Conservation (phyloP, 2,329 filamentous ascomycete species). For the Calonectria hongkongensis region DNA sequence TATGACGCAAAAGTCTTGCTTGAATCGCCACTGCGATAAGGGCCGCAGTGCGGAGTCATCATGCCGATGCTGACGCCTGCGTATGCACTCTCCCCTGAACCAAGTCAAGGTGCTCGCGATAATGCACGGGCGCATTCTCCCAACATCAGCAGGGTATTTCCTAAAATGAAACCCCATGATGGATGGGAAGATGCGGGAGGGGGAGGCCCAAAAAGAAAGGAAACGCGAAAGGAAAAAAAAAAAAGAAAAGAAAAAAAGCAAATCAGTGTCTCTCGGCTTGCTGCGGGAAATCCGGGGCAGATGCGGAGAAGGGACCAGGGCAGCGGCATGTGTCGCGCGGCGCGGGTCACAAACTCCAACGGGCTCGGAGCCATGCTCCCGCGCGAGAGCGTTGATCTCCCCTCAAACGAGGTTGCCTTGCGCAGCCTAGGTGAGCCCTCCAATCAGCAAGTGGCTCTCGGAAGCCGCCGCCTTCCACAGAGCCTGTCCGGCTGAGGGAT, state of each 20-base stretch:
- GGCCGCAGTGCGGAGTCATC: not conserved
- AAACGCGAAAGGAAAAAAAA: not conserved
- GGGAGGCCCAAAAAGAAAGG: not conserved
- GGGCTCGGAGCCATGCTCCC: constrained; percentile 31
- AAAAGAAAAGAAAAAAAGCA: constrained; percentile 22
- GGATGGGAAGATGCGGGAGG: constrained; percentile 9
- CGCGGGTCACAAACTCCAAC: constrained; percentile 25
- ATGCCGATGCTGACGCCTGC: constrained; percentile 26
- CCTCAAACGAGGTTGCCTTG: constrained; percentile 10
- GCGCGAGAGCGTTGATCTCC: constrained; percentile 20
- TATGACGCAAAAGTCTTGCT: constrained; percentile 20
- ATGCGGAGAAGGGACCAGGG: constrained; percentile 35
- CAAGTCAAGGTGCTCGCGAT: constrained; percentile 22
- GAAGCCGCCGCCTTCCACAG: constrained; percentile 31
- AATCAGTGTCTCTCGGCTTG: constrained; percentile 33
- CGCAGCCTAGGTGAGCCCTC: constrained; percentile 16
- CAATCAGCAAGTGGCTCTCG: constrained; percentile 27
- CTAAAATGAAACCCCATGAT: constrained; percentile 23
- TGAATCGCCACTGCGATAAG: constrained; percentile 22
- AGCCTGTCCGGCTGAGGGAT: constrained; percentile 20
- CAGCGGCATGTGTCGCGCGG: not conserved
- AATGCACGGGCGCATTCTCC: constrained; percentile 5
- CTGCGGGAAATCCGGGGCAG: constrained; percentile 40
- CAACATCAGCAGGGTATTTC: constrained; percentile 35
- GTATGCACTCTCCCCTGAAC: constrained; percentile 28